Conservation (phyloP, 2,329 filamentous ascomycete species). For the Fusarium goolgardi region DNA sequence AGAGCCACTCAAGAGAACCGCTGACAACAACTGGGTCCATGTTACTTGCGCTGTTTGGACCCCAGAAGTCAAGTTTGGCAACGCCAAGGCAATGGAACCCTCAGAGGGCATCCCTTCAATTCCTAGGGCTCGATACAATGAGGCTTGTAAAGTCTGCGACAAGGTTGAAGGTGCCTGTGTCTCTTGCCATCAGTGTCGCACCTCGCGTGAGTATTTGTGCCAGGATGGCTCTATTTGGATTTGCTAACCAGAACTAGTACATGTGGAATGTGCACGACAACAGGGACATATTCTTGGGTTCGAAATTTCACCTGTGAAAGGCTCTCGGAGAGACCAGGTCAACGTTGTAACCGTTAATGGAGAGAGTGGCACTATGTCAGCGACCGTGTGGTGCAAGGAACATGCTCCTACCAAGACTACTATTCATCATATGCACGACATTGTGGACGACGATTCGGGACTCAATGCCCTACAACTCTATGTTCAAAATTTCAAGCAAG, state of each 20-base stretch:
- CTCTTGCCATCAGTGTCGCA: constrained; percentile 79
- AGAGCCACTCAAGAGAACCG: constrained; percentile 92
- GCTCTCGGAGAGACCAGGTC: constrained; percentile 83
- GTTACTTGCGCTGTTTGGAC: constrained; percentile 93
- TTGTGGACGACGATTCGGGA: constrained; percentile 76
- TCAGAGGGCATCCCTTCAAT: constrained; percentile 93
- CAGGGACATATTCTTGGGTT: constrained; percentile 87
- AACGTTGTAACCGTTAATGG: constrained; percentile 83
- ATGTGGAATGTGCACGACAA: constrained; percentile 91
- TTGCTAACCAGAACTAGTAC: constrained; percentile 63
- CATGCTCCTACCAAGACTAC: constrained; percentile 78
- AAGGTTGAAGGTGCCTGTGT: constrained; percentile 81
- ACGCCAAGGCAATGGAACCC: constrained; percentile 81
- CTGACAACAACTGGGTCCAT: constrained; percentile 98
- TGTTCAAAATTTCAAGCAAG: constrained; percentile 91
- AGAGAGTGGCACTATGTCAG: constrained; percentile 85
- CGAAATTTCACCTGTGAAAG: constrained; percentile 89
- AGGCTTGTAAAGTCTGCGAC: constrained; percentile 87
- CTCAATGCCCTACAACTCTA: constrained; percentile 86
- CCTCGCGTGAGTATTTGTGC: constrained; percentile 55
- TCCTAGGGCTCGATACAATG: constrained; percentile 76
- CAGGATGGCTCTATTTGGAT: neutral
- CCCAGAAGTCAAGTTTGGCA: constrained; percentile 91
- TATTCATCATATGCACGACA: constrained; percentile 83
- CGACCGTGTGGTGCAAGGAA: constrained; percentile 91